Evolutionary conservation across 192 early-diverging fungal genomes (phyloP).

Genomic region (Rhizophagus prolifer): DNA sequence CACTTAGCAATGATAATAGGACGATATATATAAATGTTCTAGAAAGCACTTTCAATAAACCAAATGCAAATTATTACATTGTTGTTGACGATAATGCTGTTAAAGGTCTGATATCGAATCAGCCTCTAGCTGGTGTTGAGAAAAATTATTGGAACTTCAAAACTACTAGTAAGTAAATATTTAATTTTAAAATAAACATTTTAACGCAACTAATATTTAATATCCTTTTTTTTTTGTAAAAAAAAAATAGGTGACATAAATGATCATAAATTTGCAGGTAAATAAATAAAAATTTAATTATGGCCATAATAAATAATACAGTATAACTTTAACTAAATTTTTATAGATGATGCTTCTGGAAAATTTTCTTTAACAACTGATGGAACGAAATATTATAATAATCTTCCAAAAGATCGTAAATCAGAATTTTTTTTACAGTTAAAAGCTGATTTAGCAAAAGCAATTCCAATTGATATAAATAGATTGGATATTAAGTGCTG

Average conservation of each 20-base stretch:
- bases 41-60: conserved; percentile 11
- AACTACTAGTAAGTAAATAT: background rate
- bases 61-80: background rate
- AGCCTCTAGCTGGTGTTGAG: background rate
- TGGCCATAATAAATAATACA: too few species aligned
- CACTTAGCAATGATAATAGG: background rate
- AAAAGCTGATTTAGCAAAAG: background rate
- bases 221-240: background rate
- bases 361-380: background rate
- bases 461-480: background rate
- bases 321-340: background rate
- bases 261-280: background rate
- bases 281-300: background rate
- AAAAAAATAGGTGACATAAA: too few species aligned
- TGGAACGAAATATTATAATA: background rate
- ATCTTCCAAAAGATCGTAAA: background rate
- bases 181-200: background rate
- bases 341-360: background rate
- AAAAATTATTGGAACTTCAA: background rate
- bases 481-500: background rate
- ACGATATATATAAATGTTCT: background rate
- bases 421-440: background rate
- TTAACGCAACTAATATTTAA: background rate
- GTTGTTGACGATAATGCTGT: background rate
- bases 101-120: background rate